Base-by-base conservation (phyloP, 2,329 filamentous ascomycete species). In the Ustulina deusta region DNA sequence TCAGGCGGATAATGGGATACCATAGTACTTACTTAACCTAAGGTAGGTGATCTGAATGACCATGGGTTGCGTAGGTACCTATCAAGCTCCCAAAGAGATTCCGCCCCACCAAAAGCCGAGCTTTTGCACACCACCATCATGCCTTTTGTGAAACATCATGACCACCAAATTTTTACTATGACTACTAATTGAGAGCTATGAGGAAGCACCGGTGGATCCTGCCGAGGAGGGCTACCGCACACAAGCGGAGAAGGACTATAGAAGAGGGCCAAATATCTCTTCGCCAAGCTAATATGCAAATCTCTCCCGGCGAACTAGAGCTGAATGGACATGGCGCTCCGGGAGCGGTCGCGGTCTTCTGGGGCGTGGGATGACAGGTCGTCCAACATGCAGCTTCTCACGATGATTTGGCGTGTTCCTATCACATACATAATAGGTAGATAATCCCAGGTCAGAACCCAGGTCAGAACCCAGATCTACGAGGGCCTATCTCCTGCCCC, bases 371-470 rank as follows among this genome's bases (percentile, higher is more conserved):
- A 40, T 48, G 22, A 48, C 15, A 38, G 20, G 6, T 25, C 58
- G 11, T 25, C 44, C 22, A 56, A 15, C 40, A 46, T 54, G 44
- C 34, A 57, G 60, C 49, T 17, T 59, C 61, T 65, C 62, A 66
- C 57, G 66, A 59, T 68, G 52, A 66, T 66, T 56, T 68, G 66
- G 17, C 62, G 60, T 17, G n/a, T 46, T 25, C 38, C 15, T 22
- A 46, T 52, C 48, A 32, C 29, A 34, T 40, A 7, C 38, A 51
- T n/a, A n/a, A n/a, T 22, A 52, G 34, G 15, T n/a, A 56, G 27
- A 40, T 42, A 13, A 51, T 54, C 36, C 51, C 25, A 40, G 44
- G 38, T 22, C 17, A 49, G 34, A 22, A 22, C 36, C 51, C 25
- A 40, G 44, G 38, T 22, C 17, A 49, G 34, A 22, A 22, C 40